Conservation (phyloP, 2,329 filamentous ascomycete species). For the Coleophoma cylindrospora region DNA sequence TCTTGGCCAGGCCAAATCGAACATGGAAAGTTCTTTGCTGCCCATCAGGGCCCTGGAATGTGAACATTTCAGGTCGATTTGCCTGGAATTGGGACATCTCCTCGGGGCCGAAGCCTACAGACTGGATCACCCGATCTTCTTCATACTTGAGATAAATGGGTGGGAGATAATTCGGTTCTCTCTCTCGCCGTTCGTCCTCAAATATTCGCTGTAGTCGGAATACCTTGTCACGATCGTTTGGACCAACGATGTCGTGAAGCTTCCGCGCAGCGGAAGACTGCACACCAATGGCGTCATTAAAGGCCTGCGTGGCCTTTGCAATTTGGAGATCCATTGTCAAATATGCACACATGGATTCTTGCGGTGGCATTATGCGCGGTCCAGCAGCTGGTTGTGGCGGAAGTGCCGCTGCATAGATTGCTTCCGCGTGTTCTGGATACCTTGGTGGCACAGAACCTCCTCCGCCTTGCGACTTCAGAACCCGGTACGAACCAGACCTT, state of each 20-base stretch:
- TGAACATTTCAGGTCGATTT: slow-evolving; percentile 49
- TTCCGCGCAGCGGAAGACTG: slow-evolving; percentile 41
- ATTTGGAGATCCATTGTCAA: slow-evolving; percentile 55
- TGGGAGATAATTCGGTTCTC: slow-evolving; percentile 56
- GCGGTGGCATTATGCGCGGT: slow-evolving; percentile 24
- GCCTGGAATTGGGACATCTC: slow-evolving; percentile 47
- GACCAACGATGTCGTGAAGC: slow-evolving; percentile 48
- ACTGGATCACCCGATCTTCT: slow-evolving; percentile 49
- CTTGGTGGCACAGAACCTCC: slow-evolving; percentile 41
- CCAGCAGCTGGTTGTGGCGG: slow-evolving; percentile 9
- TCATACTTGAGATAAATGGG: slow-evolving; percentile 54
- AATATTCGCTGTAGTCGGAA: slow-evolving; percentile 44
- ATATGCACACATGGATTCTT: slow-evolving; percentile 50
- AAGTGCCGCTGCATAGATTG: slow-evolving; percentile 35
- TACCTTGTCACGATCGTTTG: slow-evolving; percentile 48
- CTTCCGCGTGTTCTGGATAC: slow-evolving; percentile 47
- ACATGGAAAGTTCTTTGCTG: slow-evolving; percentile 44
- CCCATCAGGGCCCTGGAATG: slow-evolving; percentile 47
- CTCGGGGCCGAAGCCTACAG: slow-evolving; percentile 47
- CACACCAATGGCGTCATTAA: slow-evolving; percentile 49
- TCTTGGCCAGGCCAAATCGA: slow-evolving; percentile 52
- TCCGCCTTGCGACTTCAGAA: slow-evolving; percentile 47
- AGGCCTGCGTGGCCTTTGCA: slow-evolving; percentile 48
- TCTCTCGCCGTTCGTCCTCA: slow-evolving; percentile 48
- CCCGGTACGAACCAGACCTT: slow-evolving; percentile 43